Conservation (phyloP, 805 yeast species). For the Candida coleopterorum region DNA sequence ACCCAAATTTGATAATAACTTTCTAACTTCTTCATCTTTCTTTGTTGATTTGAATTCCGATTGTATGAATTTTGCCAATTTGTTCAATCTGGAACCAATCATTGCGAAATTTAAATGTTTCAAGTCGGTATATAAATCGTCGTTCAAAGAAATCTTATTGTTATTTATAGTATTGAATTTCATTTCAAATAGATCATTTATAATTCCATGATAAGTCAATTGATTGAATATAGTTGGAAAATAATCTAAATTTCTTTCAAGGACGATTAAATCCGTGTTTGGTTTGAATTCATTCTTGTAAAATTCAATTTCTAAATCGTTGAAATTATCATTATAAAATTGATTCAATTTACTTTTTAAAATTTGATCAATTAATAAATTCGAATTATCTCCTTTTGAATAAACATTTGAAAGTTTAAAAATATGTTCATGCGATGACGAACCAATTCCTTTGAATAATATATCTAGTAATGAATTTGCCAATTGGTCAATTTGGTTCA, state of each 20-base stretch:
- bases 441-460: slow-evolving; percentile 14
- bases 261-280: slow-evolving; percentile 66
- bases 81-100: slow-evolving; percentile 69
- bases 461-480: slow-evolving; percentile 48
- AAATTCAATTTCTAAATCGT: slow-evolving; percentile 34
- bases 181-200: slow-evolving; percentile 65
- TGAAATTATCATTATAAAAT: slow-evolving; percentile 29
- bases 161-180: slow-evolving; percentile 30
- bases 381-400: slow-evolving; percentile 57
- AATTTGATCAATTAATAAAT: slow-evolving; percentile 40
- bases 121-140: slow-evolving; percentile 33
- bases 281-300: slow-evolving; percentile 32
- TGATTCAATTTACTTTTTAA: slow-evolving; percentile 32
- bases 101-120: slow-evolving; percentile 71
- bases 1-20: slow-evolving; percentile 66
- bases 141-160: slow-evolving; percentile 6
- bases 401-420: slow-evolving; percentile 51
- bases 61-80: slow-evolving; percentile 67
- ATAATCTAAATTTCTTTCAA: slow-evolving; percentile 76
- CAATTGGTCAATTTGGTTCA: slow-evolving; percentile 42
- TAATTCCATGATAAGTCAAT: slow-evolving; percentile 74
- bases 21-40: slow-evolving; percentile 49
- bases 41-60: slow-evolving; percentile 40
- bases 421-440: slow-evolving; percentile 11
- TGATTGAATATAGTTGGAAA: slow-evolving; percentile 71